These are phyloP conservation scores for Chloranthus sessilifolius DNA, from an alignment of 164 flowering plant species.

Conservation along the genomic window DNA sequence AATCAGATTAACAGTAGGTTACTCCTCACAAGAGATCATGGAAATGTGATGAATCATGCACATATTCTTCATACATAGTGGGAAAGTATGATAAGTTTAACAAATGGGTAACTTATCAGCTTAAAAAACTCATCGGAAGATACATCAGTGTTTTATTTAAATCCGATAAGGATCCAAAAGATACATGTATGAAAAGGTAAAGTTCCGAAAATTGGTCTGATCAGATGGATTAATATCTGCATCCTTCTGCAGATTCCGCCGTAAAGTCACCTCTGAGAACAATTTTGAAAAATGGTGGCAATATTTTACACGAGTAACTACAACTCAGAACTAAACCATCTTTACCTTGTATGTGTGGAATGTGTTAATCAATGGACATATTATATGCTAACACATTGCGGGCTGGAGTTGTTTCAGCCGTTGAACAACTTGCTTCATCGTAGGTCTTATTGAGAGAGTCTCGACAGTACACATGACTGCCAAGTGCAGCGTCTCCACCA, in stretches of 20 bases:
- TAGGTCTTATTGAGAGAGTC: conserved; percentile 72
- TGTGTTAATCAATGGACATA: conserved; percentile 24
- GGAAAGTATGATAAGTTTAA: too few relatives aligned
- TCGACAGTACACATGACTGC: conserved; percentile 91
- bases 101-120: not conserved
- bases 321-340: conserved; percentile 29
- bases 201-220: conserved; percentile 1
- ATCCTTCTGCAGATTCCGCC: conserved; percentile 54
- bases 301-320: conserved; percentile 48
- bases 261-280: conserved; percentile 22
- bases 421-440: conserved; percentile 86
- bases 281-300: conserved; percentile 30
- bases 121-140: not conserved
- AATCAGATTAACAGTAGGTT: too few relatives aligned
- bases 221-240: conserved; percentile 21
- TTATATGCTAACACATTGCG: conserved; percentile 50
- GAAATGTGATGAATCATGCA: not conserved
- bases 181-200: conserved; percentile 7
- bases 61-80: not conserved
- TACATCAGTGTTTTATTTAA: conserved; percentile 1
- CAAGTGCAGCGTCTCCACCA: conserved; percentile 74
- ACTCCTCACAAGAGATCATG: not conserved
- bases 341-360: conserved; percentile 28
- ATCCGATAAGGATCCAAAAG: conserved; percentile 6
- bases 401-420: conserved; percentile 84